Evolutionary conservation across 495 filamentous ascomycete species (phyloP).

Genomic region (Hypoxylon rickii): DNA sequence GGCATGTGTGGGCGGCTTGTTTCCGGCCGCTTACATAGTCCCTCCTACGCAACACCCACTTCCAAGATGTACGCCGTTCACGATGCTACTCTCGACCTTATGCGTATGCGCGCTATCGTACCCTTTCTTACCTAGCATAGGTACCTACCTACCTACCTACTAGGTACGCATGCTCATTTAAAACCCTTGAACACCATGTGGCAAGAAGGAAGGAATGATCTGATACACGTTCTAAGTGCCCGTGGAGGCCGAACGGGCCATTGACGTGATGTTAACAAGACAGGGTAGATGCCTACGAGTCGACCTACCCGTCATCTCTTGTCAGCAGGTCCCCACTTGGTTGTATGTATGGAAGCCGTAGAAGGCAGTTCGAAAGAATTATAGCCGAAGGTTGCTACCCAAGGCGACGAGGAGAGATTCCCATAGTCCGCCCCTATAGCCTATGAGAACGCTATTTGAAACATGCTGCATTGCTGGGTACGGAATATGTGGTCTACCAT

Average conservation of each 20-base stretch:
- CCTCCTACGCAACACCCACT: no score
- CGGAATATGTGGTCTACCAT: no score
- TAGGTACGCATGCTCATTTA: neutral
- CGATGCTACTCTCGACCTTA: conserved; percentile 15
- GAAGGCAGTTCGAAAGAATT: neutral
- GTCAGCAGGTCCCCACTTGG: no score
- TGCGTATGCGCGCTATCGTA: neutral
- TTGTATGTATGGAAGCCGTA: neutral
- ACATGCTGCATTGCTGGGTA: no score
- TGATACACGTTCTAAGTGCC: conserved; percentile 15
- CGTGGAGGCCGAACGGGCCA: neutral
- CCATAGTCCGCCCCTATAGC: no score
- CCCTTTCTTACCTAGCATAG: conserved; percentile 1
- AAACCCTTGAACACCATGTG: conserved; percentile 29
- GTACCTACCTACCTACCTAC: conserved; percentile 1
- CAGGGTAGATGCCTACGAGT: no score
- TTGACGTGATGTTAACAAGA: conserved; percentile 1
- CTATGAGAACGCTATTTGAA: no score
- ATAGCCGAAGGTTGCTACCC: no score
- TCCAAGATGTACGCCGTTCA: conserved; percentile 1
- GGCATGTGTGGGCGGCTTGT: no score
- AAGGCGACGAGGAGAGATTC: no score
- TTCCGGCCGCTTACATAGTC: no score
- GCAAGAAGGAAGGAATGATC: conserved; percentile 12
- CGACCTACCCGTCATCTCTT: no score